Conservation (phyloP, 1,284 basidiomycete species). For the Sanguinoderma infundibulare region DNA sequence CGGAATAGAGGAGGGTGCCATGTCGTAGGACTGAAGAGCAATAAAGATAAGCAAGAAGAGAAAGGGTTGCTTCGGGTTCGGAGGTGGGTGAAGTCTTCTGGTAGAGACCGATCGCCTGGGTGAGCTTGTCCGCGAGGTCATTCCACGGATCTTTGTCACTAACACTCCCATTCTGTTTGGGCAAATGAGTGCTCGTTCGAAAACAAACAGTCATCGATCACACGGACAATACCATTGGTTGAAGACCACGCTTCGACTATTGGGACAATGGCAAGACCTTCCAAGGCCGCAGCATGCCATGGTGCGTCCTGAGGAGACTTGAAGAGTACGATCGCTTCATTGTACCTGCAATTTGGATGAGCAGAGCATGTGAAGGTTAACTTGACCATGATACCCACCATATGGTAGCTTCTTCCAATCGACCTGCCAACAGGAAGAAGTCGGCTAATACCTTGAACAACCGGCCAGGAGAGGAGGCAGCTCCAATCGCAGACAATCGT, state of each 20-base stretch:
- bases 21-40: constrained; percentile 70
- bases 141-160: constrained; percentile 67
- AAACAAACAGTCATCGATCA: not conserved
- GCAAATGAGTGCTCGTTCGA: not conserved
- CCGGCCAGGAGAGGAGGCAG: constrained; percentile 76
- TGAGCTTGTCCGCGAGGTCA: constrained; percentile 70
- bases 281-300: constrained; percentile 88
- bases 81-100: constrained; percentile 53
- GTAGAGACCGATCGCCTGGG: constrained; percentile 68
- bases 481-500: constrained; percentile 63
- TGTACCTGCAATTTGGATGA: constrained; percentile 61
- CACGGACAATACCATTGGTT: constrained; percentile 69
- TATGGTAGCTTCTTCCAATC: constrained; percentile 77
- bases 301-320: constrained; percentile 75
- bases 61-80: constrained; percentile 61
- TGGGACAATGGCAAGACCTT: constrained; percentile 79
- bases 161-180: constrained; percentile 43
- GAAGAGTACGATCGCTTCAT: constrained; percentile 78
- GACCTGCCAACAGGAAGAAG: constrained; percentile 83
- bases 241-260: constrained; percentile 86
- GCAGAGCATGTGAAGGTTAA: constrained; percentile 1
- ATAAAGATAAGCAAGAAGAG: constrained; percentile 70
- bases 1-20: constrained; percentile 68
- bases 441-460: constrained; percentile 90
- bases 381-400: constrained; percentile 54